Conservation (phyloP, 345 rosid species). For the Pistacia vera region DNA sequence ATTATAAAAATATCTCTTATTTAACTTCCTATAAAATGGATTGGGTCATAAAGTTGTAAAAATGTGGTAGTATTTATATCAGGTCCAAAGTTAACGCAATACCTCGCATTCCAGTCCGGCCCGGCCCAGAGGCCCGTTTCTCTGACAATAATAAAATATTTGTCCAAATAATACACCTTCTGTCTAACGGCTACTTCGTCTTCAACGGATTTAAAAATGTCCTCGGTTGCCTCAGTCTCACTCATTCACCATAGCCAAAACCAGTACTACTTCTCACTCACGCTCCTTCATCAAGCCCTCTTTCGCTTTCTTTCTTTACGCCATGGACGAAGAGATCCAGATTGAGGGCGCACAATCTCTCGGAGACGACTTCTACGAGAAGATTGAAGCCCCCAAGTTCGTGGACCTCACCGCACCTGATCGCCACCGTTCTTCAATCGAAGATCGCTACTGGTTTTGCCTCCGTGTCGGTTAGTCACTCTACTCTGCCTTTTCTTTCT, state of each 20-base stretch:
- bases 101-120: not conserved
- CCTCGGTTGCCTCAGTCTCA: conserved; percentile 18
- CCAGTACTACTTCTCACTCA: not conserved
- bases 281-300: conserved; percentile 8
- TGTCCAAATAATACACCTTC: not conserved
- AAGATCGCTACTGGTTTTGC: conserved; percentile 98
- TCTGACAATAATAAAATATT: not conserved
- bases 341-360: conserved; percentile 32
- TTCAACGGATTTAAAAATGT: conserved; percentile 6
- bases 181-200: conserved; percentile 43
- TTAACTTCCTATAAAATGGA: too few species aligned
- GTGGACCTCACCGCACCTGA: conserved; percentile 87
- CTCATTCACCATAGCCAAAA: not conserved
- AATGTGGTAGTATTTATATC: too few species aligned
- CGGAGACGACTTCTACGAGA: conserved; percentile 80
- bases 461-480: conserved; percentile 66
- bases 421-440: conserved; percentile 40
- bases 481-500: not conserved
- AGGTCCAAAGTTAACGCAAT: too few species aligned
- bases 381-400: conserved; percentile 94
- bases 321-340: conserved; percentile 53
- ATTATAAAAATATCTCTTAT: too few species aligned
- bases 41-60: too few species aligned
- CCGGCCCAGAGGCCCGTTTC: not conserved
- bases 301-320: conserved; percentile 18